These are phyloP conservation scores for Batkoa obscura DNA, from an alignment of 371 early-diverging fungal genomes.

Conservation along the genomic window DNA sequence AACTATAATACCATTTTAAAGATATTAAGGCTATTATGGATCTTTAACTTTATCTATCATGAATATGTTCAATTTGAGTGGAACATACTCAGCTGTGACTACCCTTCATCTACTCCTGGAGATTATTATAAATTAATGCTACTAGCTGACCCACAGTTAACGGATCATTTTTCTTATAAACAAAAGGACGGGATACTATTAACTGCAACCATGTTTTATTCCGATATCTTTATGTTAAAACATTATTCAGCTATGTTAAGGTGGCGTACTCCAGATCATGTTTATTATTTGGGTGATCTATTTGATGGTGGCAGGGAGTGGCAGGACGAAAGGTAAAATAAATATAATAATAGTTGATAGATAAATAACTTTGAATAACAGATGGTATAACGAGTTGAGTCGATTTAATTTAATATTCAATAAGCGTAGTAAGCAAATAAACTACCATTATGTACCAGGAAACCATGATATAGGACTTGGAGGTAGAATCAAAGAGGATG, in stretches of 20 bases:
- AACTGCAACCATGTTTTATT: constrained; percentile 44
- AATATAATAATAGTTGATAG: background rate
- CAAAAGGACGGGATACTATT: constrained; percentile 10
- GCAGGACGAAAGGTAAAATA: constrained; percentile 27
- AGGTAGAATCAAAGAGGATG: constrained; percentile 25
- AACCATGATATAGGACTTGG: constrained; percentile 91
- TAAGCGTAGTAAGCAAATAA: background rate
- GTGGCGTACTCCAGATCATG: constrained; percentile 27
- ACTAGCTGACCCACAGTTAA: constrained; percentile 83
- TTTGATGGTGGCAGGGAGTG: constrained; percentile 77
- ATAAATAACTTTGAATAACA: background rate
- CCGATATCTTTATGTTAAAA: constrained; percentile 62
- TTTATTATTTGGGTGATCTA: constrained; percentile 67
- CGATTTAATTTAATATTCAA: constrained; percentile 4
- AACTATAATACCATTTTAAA: too few species aligned
- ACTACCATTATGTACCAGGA: constrained; percentile 33
- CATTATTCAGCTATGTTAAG: constrained; percentile 37
- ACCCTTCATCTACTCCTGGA: too few species aligned
- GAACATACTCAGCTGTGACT: too few species aligned
- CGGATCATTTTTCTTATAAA: constrained; percentile 67
- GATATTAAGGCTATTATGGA: too few species aligned
- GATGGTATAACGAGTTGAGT: constrained; percentile 7
- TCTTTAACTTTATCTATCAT: too few species aligned
- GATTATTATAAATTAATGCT: constrained; percentile 17
- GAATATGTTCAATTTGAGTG: too few species aligned